phyloP scores from a whole-genome alignment of 352 stramenopile species.

The Pythium scleroteichum region DNA sequence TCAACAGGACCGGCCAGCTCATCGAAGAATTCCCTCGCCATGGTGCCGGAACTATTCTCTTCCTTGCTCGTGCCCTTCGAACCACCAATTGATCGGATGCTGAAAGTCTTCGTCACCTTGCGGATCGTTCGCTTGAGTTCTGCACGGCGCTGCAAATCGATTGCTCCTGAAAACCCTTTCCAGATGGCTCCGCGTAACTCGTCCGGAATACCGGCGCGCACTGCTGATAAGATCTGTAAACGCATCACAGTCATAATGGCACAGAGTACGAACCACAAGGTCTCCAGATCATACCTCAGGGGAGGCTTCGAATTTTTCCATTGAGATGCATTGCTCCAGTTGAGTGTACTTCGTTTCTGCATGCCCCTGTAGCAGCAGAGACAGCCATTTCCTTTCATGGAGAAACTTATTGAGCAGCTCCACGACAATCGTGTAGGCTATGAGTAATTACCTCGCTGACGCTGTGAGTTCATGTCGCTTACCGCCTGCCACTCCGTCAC shows the following conservation, averaged over 20 bases:
- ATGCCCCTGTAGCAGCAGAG: conserved; percentile 69
- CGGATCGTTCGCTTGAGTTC: conserved; percentile 60
- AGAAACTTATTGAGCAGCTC: no score
- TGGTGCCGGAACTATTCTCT: no score
- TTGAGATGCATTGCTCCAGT: conserved; percentile 72
- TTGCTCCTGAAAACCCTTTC: conserved; percentile 72
- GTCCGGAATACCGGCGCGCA: conserved; percentile 75
- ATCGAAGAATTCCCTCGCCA: conserved; percentile 38
- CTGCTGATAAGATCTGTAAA: conserved; percentile 68
- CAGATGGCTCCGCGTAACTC: conserved; percentile 73
- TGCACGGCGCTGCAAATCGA: conserved; percentile 53
- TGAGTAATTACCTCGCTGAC: conserved; percentile 59
- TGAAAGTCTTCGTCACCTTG: conserved; percentile 51
- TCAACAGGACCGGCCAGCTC: conserved; percentile 50
- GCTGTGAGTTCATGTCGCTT: conserved; percentile 50
- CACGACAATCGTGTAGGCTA: no score
- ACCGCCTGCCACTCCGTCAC: conserved; percentile 36
- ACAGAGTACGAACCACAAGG: no score
- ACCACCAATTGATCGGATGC: conserved; percentile 26
- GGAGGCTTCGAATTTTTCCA: conserved; percentile 56
- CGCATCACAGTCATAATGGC: neutral
- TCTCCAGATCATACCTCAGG: conserved; percentile 68
- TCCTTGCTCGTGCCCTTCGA: neutral
- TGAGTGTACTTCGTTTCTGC: conserved; percentile 84
- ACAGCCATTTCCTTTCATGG: conserved; percentile 63